These are phyloP conservation scores for Ophiostoma sp. DNA, from an alignment of 2,329 filamentous ascomycete species.

Conservation along the genomic window DNA sequence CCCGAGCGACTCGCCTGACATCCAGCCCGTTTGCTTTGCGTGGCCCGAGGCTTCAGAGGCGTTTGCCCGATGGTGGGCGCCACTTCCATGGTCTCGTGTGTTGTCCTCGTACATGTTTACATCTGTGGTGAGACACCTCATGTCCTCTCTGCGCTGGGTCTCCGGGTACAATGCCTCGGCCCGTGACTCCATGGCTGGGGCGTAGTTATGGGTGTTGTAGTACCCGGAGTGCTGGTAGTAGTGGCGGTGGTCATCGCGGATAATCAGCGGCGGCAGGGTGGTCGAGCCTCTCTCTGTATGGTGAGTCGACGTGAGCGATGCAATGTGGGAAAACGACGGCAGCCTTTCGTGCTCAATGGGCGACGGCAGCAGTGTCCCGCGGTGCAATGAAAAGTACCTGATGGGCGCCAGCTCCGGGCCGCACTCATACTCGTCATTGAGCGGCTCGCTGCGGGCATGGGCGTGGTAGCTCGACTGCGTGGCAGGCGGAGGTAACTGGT, in stretches of 20 bases:
- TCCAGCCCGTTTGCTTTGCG: background rate
- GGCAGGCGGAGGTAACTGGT: too few relatives aligned
- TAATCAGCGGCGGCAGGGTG: background rate
- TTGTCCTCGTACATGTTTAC: background rate
- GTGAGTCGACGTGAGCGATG: background rate
- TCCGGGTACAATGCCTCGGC: background rate
- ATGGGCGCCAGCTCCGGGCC: slow-evolving; percentile 15
- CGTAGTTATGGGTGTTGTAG: background rate
- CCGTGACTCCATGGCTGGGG: background rate
- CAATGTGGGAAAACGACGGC: slow-evolving; percentile 18
- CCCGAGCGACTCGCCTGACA: background rate
- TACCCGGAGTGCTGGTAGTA: background rate
- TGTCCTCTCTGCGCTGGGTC: background rate
- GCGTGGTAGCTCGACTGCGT: background rate
- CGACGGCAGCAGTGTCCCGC: slow-evolving; percentile 10
- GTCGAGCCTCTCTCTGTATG: background rate
- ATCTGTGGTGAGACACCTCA: background rate
- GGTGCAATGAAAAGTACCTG: background rate
- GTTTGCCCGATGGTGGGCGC: background rate
- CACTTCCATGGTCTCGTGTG: background rate
- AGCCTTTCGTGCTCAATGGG: slow-evolving; percentile 19
- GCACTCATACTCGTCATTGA: background rate
- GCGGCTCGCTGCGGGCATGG: background rate
- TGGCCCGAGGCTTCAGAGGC: too few relatives aligned
- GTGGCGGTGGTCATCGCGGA: background rate